phyloP scores from a whole-genome alignment of 768 basidiomycete genomes.

The Agrocybe chaxingu region DNA sequence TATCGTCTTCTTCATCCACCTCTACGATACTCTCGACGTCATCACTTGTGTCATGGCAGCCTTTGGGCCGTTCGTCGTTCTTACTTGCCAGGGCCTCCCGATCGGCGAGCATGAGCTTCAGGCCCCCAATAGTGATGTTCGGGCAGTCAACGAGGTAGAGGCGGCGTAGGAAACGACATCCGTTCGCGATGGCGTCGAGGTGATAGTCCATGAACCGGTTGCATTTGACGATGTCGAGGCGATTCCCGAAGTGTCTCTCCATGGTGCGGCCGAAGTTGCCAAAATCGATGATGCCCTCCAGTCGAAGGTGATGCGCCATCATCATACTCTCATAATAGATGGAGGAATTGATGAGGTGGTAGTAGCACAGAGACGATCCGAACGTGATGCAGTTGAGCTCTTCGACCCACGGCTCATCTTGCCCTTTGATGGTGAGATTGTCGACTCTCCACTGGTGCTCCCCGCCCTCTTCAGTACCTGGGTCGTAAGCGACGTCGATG shows the following conservation, averaged over 20 bases:
- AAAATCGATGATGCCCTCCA: background rate
- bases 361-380: background rate
- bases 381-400: background rate
- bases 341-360: background rate
- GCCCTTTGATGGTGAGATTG: background rate
- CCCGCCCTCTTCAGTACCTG: background rate
- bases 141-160: conserved; percentile 1
- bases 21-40: background rate
- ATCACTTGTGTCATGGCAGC: no score
- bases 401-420: background rate
- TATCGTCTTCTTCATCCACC: background rate
- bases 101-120: background rate
- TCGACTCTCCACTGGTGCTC: background rate
- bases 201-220: background rate
- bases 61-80: background rate
- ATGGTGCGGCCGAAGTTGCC: background rate
- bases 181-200: background rate
- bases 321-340: background rate
- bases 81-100: background rate
- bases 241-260: background rate
- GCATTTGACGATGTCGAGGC: conserved; percentile 2
- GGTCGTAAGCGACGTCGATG: background rate
- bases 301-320: conserved; percentile 2
- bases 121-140: background rate
- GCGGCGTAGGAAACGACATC: background rate